These are phyloP conservation scores for Cytospora mali DNA, from an alignment of 2,329 filamentous ascomycete genomes.

Conservation along the genomic window DNA sequence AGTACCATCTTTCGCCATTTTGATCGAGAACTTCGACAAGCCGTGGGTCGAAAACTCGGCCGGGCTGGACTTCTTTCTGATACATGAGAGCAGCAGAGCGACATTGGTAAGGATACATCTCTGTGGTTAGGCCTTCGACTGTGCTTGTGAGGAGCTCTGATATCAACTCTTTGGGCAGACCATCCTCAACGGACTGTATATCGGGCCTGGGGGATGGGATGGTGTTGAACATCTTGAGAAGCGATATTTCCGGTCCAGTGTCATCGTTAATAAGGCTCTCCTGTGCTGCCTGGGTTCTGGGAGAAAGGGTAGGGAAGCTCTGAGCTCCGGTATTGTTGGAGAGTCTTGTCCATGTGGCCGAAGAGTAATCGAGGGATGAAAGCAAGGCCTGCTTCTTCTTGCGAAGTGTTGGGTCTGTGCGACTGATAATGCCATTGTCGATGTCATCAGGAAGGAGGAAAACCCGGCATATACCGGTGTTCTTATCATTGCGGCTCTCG, in stretches of 20 bases:
- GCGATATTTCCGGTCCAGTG: constrained; percentile 48
- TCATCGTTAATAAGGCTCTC: constrained; percentile 18
- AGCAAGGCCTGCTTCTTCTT: constrained; percentile 54
- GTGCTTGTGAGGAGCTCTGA: constrained; percentile 55
- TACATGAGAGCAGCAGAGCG: constrained; percentile 83
- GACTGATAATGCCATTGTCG: constrained; percentile 54
- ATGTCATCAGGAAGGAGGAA: constrained; percentile 70
- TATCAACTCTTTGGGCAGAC: constrained; percentile 56
- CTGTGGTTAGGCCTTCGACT: constrained; percentile 62
- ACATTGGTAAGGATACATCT: constrained; percentile 77
- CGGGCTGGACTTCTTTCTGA: constrained; percentile 71
- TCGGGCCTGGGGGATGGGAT: constrained; percentile 68
- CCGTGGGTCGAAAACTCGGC: constrained; percentile 71
- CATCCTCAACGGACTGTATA: constrained; percentile 50
- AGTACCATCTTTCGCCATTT: constrained; percentile 66
- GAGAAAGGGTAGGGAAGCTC: constrained; percentile 26
- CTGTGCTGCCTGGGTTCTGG: constrained; percentile 41
- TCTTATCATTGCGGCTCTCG: constrained; percentile 28
- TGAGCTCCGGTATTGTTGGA: constrained; percentile 19
- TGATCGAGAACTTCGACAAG: constrained; percentile 64
- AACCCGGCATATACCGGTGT: constrained; percentile 49
- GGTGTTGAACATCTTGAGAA: constrained; percentile 74
- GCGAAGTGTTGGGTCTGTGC: constrained; percentile 48
- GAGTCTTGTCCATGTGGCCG: constrained; percentile 56
- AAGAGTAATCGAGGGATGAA: constrained; percentile 56